Base-by-base conservation (phyloP, 306 rosid species). In the Vigna nakashimae region DNA sequence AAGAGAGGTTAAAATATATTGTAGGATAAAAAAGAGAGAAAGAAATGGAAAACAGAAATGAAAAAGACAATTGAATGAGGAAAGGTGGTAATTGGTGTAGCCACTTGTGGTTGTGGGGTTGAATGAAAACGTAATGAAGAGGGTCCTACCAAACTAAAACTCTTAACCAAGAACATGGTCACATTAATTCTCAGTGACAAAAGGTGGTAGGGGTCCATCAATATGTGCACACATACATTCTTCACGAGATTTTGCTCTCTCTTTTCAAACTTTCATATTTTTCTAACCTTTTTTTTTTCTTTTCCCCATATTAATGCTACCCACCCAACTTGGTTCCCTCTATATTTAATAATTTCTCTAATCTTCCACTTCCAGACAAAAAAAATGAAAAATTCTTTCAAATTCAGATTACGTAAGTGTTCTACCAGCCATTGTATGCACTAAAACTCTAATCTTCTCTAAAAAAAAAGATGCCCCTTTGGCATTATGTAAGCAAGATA, bases 151-250 rank as follows among this genome's bases (percentile, higher is more conserved):
- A 86, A 63, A 84, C 74, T 75, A 55, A 43, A 76, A 76, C 22
- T 28, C 69, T 72, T 45, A 43, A 42, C 48, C 56, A 65, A 43
- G 67, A 76, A 71, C 57, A 71, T 81, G 84, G 63, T 83, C 84
- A 79, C 77, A 81, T 75, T 55, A 55, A 55, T 55, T 77, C 66
- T 55, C 34, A 4, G 38, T 38, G 71, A 81, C 53, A 88, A 77
- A 78, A 77, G 69, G 74, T 52, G 83, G 74, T 53, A 64, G 86
- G 86, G 90, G 80, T 80, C 93, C 86, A 68, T 80, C 71, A 40
- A 13, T 56, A 80, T 73, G 87, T 82, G 71, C 76, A 73, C 74
- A 73, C 92, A 55, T 80, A 40, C 89, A 80, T 66, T 22, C 79
- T 82, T 84, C 90, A 86, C 79, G 68, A 84, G 24, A 82, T 70